These are phyloP conservation scores for Anthracocystis walkeri DNA, from an alignment of 1,284 basidiomycete species.

Conservation along the genomic window DNA sequence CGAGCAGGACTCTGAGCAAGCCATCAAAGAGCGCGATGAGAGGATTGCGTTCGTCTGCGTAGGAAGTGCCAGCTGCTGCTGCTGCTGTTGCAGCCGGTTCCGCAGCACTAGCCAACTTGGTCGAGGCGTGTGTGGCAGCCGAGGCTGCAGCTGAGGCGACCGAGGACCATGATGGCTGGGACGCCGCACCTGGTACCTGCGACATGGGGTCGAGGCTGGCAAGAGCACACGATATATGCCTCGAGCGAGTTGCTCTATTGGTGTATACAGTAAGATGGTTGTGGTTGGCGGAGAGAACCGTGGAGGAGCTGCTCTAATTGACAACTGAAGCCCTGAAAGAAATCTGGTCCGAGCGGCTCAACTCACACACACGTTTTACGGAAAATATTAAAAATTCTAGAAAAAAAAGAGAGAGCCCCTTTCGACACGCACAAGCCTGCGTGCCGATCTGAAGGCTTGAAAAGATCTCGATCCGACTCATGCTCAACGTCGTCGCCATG, in stretches of 20 bases:
- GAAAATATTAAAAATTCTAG: constrained; percentile 4
- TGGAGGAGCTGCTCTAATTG: no score
- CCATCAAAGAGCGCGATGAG: constrained; percentile 55
- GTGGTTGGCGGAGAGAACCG: background rate
- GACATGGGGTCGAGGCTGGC: constrained; percentile 27
- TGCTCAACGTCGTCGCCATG: constrained; percentile 20
- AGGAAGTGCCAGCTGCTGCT: constrained; percentile 13
- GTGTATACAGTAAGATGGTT: background rate
- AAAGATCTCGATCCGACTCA: background rate
- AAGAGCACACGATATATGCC: background rate
- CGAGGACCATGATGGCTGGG: constrained; percentile 31
- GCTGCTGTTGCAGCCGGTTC: constrained; percentile 15
- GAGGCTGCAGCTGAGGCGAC: constrained; percentile 20
- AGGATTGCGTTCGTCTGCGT: constrained; percentile 45
- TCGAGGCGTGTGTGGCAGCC: constrained; percentile 16
- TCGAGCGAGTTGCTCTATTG: background rate
- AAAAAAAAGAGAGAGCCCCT: constrained; percentile 1
- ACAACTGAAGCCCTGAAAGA: background rate
- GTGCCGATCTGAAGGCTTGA: background rate
- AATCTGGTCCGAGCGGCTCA: constrained; percentile 9
- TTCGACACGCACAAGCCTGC: background rate
- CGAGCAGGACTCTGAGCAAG: constrained; percentile 54
- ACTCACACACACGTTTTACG: background rate
- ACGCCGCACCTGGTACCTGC: constrained; percentile 29
- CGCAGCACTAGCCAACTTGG: constrained; percentile 5